Evolutionary conservation across 2,329 filamentous ascomycete genomes (phyloP), one percentile per base, ranked within the genome.

Genomic region (Trichoderma afroharzianum): DNA sequence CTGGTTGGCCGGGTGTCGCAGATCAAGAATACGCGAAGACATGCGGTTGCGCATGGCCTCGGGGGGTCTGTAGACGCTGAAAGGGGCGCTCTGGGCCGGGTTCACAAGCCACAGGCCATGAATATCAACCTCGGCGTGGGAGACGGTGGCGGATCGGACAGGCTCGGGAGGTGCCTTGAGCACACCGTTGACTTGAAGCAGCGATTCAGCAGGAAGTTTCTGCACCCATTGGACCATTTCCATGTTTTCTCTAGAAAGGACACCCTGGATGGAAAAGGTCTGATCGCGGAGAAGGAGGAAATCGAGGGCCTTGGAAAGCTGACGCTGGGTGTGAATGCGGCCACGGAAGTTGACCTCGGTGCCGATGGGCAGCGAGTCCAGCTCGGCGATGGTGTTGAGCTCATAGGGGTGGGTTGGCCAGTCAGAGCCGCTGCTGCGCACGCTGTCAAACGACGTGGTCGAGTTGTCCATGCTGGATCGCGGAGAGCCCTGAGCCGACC

Each of bases 221-320:
- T 97, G 93, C 3, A 93, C 93, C 92, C 94, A 97, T 78, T 93
- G 91, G 32, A 97, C 86, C 87, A 97, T 95, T 76, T 92, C 89
- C 88, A 74, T 90, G 84, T 77, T 83, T 73, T 79, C 80, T 75
- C 79, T 80, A 70, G 80, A 73, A 18, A 98, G 84, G 3, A 97
- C 93, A 73, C 93, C 94, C 81, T 98, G 95, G 66, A 97, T 89
- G 28, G 94, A 96, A 74, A 88, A 86, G 14, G 92, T 90, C 82
- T 95, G 92, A 81, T 97, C 93, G 70, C 95, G 91, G 78, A 97
- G 92, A 72, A 97, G 88, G 57, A 97, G 84, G 81, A 97, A 97
- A 76, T 94, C 93, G 39, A 97, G 85, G 75, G 92, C 91, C 76
- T 93, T 88, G 78, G 93, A 95, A 83, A 97, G 88, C 76, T 92